Evolutionary conservation across 2,329 filamentous ascomycete genomes (phyloP), one percentile per base, ranked within the genome.

Genomic region (Huntiella bhutanensis): DNA sequence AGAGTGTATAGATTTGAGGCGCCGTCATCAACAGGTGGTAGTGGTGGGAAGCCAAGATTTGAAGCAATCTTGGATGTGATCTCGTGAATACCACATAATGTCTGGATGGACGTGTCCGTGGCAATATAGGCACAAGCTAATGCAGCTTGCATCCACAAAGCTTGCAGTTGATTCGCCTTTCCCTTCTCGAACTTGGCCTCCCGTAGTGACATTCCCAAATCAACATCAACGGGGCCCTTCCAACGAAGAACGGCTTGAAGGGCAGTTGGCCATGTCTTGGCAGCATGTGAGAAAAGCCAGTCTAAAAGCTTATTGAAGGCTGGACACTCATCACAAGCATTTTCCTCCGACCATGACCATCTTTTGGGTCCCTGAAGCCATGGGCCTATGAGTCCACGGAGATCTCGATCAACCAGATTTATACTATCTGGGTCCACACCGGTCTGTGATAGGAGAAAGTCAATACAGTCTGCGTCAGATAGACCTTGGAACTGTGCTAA

Each of bases 161-260:
- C 62, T 53, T 78, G 70, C 4, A 86, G 63, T 51, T 73, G 69
- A 33, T 66, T 63, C 52, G 75, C 71, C 40, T 74, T 66, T 3
- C 72, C 65, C 41, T 82, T 75, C 41, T 71, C 68, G 42, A 84
- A 58, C 62, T 73, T 74, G 41, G 67, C 59, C 2, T 64, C 64
- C 17, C 13, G 16, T 5, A 69, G 68, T 52, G 69, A 73, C 10
- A 70, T 72, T 3, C 77, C 79, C 4, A 84, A 58, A 52, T 86
- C 78, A 41, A 80, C 68, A 55, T 87, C 82, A 5, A 65, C 64
- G 0, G 81, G 80, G 0, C 82, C 82, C 54, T 79, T 74, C 82
- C 82, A 88, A 52, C 81, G 71, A 50, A 77, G 70, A 33, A 86
- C 64, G 5, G 71, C 75, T 42, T 68, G 66, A 32, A 77, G 65